Base-by-base conservation (phyloP, 352 stramenopile species). In the Pythium vanterpoolii region DNA sequence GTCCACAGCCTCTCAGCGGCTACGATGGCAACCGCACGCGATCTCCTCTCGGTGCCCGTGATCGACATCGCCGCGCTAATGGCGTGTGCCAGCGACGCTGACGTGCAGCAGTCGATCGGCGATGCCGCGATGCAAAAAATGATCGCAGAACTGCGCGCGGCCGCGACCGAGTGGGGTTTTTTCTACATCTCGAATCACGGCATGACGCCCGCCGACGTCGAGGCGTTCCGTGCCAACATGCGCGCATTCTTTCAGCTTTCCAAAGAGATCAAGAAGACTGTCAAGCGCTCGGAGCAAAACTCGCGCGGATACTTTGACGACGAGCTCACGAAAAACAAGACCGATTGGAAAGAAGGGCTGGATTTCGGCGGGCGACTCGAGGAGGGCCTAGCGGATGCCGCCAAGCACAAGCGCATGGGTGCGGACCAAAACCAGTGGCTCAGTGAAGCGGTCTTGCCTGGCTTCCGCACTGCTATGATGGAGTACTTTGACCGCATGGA, bases 291-390 rank as follows among this genome's bases (percentile, higher is more conserved):
- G 50, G 77, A 63, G 39, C 73, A 64, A 23, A 98, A 98, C 78
- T 75, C 89, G 34, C 77, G 89, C 53, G 94, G 95, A 16, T 98
- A 89, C 68, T 97, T 97, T 72, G 89, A 98, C 61, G 83, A 96
- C 62, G 95, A 98, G 64, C 72, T 98, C 30, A 98, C 94, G 38
- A 98, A 98, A 75, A 89, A 96, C 68, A 92, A 85, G 53, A 75
- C 69, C 24, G 94, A 98, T 72, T 97, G 87, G 88, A 98, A 98
- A 48, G 83, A 97, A 63, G 74, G 66, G 11, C 73, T 97, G 14
- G 92, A 97, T 76, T 78, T 79, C 45, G 65, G 68, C 16, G 74
- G 74, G 1, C 68, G 21, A 1, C 62, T 78, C 13, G 73, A 86
- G 18, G 74, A 86, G 28, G 68, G 60, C 2, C 44, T 68, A 1